Conservation (phyloP, 371 early-diverging fungal genomes). For the Homolaphlyctis polyrhiza region DNA sequence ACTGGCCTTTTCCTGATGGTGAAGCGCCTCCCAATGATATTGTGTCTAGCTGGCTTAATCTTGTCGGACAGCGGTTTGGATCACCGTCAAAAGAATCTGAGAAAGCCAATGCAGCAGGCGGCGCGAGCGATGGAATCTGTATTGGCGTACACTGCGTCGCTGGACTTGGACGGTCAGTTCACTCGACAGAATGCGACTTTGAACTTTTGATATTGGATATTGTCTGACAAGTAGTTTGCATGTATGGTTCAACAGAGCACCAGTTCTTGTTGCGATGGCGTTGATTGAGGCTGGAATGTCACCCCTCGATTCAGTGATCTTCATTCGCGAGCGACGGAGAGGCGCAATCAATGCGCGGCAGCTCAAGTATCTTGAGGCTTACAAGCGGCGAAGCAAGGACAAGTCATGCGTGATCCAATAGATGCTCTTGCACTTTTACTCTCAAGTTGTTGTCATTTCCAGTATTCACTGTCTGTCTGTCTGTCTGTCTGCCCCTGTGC, state of each 20-base stretch:
- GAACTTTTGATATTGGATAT: not conserved
- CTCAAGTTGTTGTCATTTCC: too few species aligned
- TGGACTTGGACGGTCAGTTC: slow-evolving; percentile 52
- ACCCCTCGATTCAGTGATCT: slow-evolving; percentile 64
- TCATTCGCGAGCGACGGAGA: slow-evolving; percentile 58
- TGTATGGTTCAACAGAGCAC: slow-evolving; percentile 56
- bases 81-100: not conserved
- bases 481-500: too few species aligned
- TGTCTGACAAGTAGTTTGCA: not conserved
- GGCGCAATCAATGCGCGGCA: slow-evolving; percentile 70
- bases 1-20: slow-evolving; percentile 70
- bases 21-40: slow-evolving; percentile 70
- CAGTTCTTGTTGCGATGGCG: slow-evolving; percentile 65
- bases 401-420: slow-evolving; percentile 9
- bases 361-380: slow-evolving; percentile 32
- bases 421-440: too few species aligned
- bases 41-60: slow-evolving; percentile 66
- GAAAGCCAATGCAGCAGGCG: not conserved
- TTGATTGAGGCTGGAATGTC: slow-evolving; percentile 69
- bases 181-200: not conserved
- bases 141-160: slow-evolving; percentile 67
- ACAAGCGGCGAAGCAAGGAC: slow-evolving; percentile 26
- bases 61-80: slow-evolving; percentile 49
- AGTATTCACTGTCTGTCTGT: too few species aligned
- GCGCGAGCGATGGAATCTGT: not conserved